Evolutionary conservation across 345 rosid genomes (phyloP), one percentile per base, ranked within the genome.

Genomic region (Erysimum cheiranthoides): DNA sequence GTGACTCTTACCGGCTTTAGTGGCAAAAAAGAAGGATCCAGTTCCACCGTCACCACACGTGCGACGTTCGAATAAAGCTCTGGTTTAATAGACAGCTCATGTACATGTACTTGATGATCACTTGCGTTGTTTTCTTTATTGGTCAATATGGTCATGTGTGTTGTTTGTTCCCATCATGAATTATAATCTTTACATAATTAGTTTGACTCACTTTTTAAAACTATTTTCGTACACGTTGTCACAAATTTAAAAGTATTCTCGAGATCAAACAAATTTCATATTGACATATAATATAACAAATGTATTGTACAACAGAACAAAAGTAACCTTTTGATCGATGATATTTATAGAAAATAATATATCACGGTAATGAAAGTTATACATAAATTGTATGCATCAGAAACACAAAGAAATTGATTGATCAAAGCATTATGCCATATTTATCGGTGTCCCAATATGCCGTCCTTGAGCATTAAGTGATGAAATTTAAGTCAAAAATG

Each of bases 11-110:
- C 80, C 80, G 80, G 40, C 35, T 61, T 70, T 70, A 62, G 57
- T 77, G 80, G 75, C 80, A 46, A 61, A 11, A 61, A 31, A 21
- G 64, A 61, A 75, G 79, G 80, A 76, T 76, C 75, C 43, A 27
- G 56, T 61, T 45, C 35, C 80, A 71, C 80, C 66, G 71, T 63
- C 76, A 65, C 17, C 28, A 76, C 60, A 70, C 76, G 75, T 70
- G 76, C 61, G 31, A 49, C 39, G 68, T 77, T 65, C 71, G 7
- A 49, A 45, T 13, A 2, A 52, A 52, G 61, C 27, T 30, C 38
- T 77, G 34, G 51, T 45, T 56, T 49, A 9, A 36, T 68, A 78
- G 73, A 78, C 81, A 71, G 71, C 73, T 66, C 68, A 78, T 58
- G 76, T 43, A 47, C 73, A 64, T 71, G 72, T 35, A 65, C n/a